A percentile compares a stretch with the other conserved stretches of the same genome.
Conservation (phyloP, 306 rosid species). For the Acacia crassicarpa region DNA sequence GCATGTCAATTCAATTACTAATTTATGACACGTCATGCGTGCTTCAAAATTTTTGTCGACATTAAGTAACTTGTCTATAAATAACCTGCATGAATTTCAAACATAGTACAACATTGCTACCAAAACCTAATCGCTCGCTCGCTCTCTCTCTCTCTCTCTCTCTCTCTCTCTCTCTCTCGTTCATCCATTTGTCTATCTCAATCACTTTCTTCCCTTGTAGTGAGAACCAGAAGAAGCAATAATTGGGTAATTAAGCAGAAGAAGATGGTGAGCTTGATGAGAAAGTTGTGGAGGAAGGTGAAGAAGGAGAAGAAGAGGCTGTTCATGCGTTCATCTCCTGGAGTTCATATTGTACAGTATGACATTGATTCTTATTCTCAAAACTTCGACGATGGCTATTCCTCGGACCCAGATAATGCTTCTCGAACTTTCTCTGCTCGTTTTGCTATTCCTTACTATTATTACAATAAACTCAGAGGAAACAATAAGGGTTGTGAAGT, state of each 20-base stretch:
- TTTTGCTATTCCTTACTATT: constrained; percentile 51
- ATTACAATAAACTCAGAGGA: background rate
- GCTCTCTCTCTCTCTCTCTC: background rate
- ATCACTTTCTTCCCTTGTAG: background rate
- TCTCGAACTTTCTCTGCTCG: background rate
- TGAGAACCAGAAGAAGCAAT: background rate
- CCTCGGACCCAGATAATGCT: constrained; percentile 46
- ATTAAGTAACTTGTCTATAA: too few relatives aligned
- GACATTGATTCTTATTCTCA: constrained; percentile 53
- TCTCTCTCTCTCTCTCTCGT: background rate
- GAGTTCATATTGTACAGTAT: constrained; percentile 45
- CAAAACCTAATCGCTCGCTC: background rate
- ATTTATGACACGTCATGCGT: background rate
- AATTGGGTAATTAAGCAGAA: background rate
- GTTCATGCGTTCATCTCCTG: constrained; percentile 27
- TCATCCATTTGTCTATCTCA: background rate
- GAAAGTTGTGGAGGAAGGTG: constrained; percentile 50
- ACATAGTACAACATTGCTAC: background rate
- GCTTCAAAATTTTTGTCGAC: background rate
- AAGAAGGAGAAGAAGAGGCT: constrained; percentile 52
- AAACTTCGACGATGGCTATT: constrained; percentile 67
- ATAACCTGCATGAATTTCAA: background rate
- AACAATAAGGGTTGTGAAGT: background rate
- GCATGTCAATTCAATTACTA: background rate
- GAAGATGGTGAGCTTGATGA: constrained; percentile 46